A percentile compares a stretch with the other conserved stretches of the same genome.
These are phyloP conservation scores for Acanthamoeba culbertsoni DNA, from an alignment of 208 protist genomes.

Conservation along the genomic window DNA sequence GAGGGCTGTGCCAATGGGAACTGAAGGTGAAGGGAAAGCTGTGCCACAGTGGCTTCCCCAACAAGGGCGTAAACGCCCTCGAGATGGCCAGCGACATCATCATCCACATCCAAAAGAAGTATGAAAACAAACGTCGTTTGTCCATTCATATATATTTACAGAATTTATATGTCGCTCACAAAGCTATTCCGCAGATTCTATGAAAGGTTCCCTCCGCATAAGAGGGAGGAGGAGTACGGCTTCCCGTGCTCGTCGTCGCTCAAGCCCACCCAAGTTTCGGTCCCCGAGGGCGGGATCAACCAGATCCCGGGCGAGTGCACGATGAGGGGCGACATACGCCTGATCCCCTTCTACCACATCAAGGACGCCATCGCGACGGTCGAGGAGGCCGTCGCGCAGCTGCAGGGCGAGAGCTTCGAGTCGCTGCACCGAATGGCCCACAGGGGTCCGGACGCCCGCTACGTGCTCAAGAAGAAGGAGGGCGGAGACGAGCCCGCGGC, in stretches of 20 bases:
- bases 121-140: neutral
- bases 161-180: neutral
- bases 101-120: slow-evolving; percentile 65
- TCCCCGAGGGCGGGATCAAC: slow-evolving; percentile 69
- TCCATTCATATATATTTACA: no score
- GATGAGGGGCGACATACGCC: slow-evolving; percentile 78
- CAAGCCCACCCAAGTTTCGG: slow-evolving; percentile 77
- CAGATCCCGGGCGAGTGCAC: slow-evolving; percentile 74
- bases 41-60: slow-evolving; percentile 80
- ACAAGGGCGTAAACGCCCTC: slow-evolving; percentile 76
- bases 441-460: neutral
- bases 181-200: slow-evolving; percentile 71
- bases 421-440: neutral
- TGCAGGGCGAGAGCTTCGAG: slow-evolving; percentile 64
- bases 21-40: slow-evolving; percentile 79
- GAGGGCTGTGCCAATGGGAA: slow-evolving; percentile 74
- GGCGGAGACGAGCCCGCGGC: neutral
- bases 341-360: slow-evolving; percentile 79
- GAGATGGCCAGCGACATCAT: slow-evolving; percentile 74
- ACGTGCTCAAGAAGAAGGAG: neutral
- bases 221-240: slow-evolving; percentile 68
- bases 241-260: slow-evolving; percentile 73
- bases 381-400: slow-evolving; percentile 64
- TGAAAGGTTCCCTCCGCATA: slow-evolving; percentile 73
- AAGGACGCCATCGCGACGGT: slow-evolving; percentile 61